Evolutionary conservation across 139 green algal genomes (phyloP).

Genomic region (Chlorella sp.): DNA sequence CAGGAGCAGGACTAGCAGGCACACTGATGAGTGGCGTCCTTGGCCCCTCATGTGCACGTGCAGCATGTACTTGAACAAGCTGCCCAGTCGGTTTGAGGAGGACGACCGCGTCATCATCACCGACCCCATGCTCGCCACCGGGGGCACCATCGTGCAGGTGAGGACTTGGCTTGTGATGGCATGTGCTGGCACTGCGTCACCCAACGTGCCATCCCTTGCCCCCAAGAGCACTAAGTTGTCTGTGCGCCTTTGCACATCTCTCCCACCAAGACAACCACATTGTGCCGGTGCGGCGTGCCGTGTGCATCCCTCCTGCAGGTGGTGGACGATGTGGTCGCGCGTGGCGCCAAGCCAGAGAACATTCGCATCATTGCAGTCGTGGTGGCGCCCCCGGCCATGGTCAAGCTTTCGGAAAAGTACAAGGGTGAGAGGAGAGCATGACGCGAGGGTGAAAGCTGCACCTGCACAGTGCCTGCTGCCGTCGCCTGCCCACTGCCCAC

Average conservation of each 20-base stretch:
- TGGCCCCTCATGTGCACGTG: conserved; percentile 11
- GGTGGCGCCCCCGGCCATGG: conserved; percentile 67
- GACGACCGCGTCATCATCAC: conserved; percentile 77
- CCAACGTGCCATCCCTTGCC: background rate
- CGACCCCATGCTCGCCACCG: conserved; percentile 92
- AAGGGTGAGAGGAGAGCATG: too few species aligned
- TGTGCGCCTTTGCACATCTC: background rate
- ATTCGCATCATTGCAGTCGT: conserved; percentile 77
- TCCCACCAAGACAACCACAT: too few species aligned
- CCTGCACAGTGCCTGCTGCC: too few species aligned
- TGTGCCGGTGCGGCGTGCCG: too few species aligned
- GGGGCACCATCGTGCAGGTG: conserved; percentile 49
- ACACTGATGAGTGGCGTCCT: too few species aligned
- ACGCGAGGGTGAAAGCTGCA: background rate
- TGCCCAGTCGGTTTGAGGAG: conserved; percentile 58
- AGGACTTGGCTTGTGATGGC: background rate
- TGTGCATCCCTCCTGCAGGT: too few species aligned
- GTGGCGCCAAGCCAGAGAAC: conserved; percentile 65
- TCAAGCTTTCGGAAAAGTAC: conserved; percentile 74
- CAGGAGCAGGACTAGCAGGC: too few species aligned
- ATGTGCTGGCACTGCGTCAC: too few species aligned
- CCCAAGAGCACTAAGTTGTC: too few species aligned
- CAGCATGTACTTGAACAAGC: conserved; percentile 96
- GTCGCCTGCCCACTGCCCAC: too few species aligned
- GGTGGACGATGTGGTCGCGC: conserved; percentile 65